Conservation (phyloP, 148 eudicot species). For the Euryodendron excelsum region DNA sequence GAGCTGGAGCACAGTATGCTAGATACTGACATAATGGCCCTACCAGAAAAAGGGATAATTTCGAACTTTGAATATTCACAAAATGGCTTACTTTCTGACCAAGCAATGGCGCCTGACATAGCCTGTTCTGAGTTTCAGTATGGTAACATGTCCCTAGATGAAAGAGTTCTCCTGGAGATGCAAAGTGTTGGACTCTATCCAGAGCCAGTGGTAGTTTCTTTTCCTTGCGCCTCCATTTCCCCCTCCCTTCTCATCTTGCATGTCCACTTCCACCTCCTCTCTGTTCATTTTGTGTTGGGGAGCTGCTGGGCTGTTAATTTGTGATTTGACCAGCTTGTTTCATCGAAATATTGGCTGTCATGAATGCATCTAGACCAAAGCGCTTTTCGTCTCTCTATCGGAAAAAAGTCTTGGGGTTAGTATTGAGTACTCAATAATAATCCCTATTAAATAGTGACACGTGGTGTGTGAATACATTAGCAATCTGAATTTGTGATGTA, state of each 20-base stretch:
- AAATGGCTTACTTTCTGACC: conserved; percentile 37
- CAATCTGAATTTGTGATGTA: no score
- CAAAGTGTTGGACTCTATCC: conserved; percentile 59
- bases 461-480: no score
- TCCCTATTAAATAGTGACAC: no score
- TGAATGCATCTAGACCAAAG: neutral
- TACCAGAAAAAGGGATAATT: conserved; percentile 26
- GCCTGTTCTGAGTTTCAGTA: conserved; percentile 41
- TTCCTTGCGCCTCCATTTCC: neutral
- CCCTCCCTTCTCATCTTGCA: neutral
- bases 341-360: neutral
- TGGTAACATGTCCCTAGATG: conserved; percentile 47
- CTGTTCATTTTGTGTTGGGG: neutral
- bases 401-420: no score
- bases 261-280: no score
- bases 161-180: conserved; percentile 59
- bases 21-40: conserved; percentile 23
- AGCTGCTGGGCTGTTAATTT: conserved; percentile 4
- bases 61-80: conserved; percentile 22
- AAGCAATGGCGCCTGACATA: conserved; percentile 24
- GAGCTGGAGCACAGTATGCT: conserved; percentile 31
- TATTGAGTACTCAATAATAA: no score
- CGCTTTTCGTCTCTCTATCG: no score
- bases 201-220: conserved; percentile 44
- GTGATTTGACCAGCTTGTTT: conserved; percentile 7